These are phyloP conservation scores for Extremus antarcticus DNA, from an alignment of 495 filamentous ascomycete genomes.

Conservation along the genomic window DNA sequence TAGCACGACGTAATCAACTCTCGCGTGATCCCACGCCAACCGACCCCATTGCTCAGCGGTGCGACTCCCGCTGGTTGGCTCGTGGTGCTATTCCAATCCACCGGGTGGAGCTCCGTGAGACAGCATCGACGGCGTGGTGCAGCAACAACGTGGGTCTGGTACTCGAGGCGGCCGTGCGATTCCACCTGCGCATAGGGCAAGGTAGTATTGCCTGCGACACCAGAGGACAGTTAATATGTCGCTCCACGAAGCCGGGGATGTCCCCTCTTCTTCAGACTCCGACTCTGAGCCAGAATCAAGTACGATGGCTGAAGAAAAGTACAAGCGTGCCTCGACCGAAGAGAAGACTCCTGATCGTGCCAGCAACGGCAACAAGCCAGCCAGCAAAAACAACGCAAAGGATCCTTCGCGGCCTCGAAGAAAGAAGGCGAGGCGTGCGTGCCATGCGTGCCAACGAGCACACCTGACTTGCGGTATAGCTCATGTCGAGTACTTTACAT, in stretches of 20 bases:
- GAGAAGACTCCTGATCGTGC: slow-evolving; percentile 40
- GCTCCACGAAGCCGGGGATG: slow-evolving; percentile 41
- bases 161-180: slow-evolving; percentile 13
- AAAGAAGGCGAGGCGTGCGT: slow-evolving; percentile 93
- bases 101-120: slow-evolving; percentile 14
- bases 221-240: slow-evolving; percentile 33
- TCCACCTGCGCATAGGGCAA: background rate
- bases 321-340: slow-evolving; percentile 46
- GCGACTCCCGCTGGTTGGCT: slow-evolving; percentile 6
- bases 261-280: slow-evolving; percentile 38
- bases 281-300: slow-evolving; percentile 38
- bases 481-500: too few species aligned
- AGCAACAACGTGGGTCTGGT: slow-evolving; percentile 25
- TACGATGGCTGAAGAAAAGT: slow-evolving; percentile 47
- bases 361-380: slow-evolving; percentile 46
- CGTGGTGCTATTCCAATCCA: slow-evolving; percentile 16
- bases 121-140: slow-evolving; percentile 23
- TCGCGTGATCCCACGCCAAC: slow-evolving; percentile 6
- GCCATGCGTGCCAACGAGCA: slow-evolving; percentile 91
- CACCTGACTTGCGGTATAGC: slow-evolving; percentile 90
- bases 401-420: slow-evolving; percentile 78
- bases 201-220: slow-evolving; percentile 7
- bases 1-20: slow-evolving; percentile 6
- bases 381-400: slow-evolving; percentile 47
- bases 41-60: slow-evolving; percentile 3